phyloP scores from a whole-genome alignment of 768 basidiomycete genomes.

The Kwoniella mangroviensis region DNA sequence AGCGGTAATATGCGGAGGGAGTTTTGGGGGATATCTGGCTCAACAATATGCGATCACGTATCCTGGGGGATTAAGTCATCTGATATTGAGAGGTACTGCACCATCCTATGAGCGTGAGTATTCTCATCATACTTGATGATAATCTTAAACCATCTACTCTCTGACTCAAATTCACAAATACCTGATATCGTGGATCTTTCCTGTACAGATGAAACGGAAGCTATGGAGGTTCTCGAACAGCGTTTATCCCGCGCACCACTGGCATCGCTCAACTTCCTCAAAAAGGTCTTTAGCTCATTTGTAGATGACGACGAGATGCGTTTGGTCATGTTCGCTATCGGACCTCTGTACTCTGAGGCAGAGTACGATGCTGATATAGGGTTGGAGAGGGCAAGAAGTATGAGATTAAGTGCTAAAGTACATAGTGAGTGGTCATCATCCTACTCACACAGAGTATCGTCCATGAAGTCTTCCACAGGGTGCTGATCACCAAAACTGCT shows the following conservation, averaged over 20 bases:
- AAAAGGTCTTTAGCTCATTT: slow-evolving; percentile 31
- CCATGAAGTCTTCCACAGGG: too few species aligned
- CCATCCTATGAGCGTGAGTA: slow-evolving; percentile 37
- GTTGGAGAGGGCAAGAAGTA: slow-evolving; percentile 22
- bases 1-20: slow-evolving; percentile 33
- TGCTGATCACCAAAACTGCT: background rate
- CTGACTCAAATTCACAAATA: background rate
- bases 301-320: slow-evolving; percentile 36
- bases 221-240: slow-evolving; percentile 25
- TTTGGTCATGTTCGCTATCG: slow-evolving; percentile 32
- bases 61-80: slow-evolving; percentile 16
- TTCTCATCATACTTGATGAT: background rate
- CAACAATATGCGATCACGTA: slow-evolving; percentile 34
- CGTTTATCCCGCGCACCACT: slow-evolving; percentile 23
- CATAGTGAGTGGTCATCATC: slow-evolving; percentile 24
- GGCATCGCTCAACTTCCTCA: slow-evolving; percentile 29
- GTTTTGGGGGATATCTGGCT: slow-evolving; percentile 31
- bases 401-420: slow-evolving; percentile 29
- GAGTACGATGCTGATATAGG: slow-evolving; percentile 30
- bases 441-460: background rate
- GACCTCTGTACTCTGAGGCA: slow-evolving; percentile 32
- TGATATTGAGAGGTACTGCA: slow-evolving; percentile 32
- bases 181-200: background rate
- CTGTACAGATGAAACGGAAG: slow-evolving; percentile 34
- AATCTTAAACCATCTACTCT: too few species aligned